Conservation (phyloP, 169 alveolate species). For the Theileria equi region DNA sequence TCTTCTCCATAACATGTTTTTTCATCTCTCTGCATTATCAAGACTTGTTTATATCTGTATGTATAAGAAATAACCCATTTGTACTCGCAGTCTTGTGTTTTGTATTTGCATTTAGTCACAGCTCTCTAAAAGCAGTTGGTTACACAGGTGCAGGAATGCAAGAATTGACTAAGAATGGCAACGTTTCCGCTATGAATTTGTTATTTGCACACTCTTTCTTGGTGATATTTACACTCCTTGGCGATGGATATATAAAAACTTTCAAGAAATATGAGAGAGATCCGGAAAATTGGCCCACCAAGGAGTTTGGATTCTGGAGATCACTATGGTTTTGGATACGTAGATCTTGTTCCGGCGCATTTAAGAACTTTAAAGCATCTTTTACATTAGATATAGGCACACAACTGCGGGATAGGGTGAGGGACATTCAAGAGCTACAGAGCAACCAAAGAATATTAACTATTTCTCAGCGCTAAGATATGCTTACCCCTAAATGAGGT, state of each 20-base stretch:
- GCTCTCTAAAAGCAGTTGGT: constrained; percentile 1
- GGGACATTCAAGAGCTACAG: too few species aligned
- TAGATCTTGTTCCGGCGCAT: not conserved
- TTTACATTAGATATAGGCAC: not conserved
- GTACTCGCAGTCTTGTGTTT: constrained; percentile 7
- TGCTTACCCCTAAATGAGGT: too few species aligned
- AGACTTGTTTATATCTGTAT: not conserved
- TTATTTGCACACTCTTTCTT: not conserved
- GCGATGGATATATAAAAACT: constrained; percentile 19
- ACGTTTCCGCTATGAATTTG: constrained; percentile 10
- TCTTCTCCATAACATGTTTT: not conserved
- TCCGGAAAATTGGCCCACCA: constrained; percentile 4
- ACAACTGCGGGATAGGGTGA: too few species aligned
- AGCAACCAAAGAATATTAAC: too few species aligned
- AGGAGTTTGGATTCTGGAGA: not conserved
- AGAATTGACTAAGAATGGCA: not conserved
- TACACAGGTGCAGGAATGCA: constrained; percentile 6
- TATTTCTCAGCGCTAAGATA: too few species aligned
- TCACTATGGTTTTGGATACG: not conserved
- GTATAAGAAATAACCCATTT: not conserved
- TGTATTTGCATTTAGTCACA: constrained; percentile 4
- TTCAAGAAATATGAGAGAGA: constrained; percentile 1
- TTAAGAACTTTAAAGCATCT: not conserved
- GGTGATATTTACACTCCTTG: constrained; percentile 11
- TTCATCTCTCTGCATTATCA: constrained; percentile 7